A percentile compares a stretch with the other conserved stretches of the same genome.
These are phyloP conservation scores for Debaryomycetaceae sp. DNA, from an alignment of 1,139 yeast genomes.

Conservation along the genomic window DNA sequence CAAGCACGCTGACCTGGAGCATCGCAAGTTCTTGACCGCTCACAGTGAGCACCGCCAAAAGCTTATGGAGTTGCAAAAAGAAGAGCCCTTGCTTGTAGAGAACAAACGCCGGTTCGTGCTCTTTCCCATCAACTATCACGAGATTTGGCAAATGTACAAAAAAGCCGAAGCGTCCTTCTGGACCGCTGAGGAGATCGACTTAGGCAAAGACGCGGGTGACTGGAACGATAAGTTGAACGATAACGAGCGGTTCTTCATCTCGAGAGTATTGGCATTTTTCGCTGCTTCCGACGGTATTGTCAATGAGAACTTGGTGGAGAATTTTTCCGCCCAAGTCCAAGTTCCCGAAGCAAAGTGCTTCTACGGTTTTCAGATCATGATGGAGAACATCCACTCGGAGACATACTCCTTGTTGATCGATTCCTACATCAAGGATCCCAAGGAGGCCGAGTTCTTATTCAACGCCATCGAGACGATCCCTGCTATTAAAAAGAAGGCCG, in stretches of 20 bases:
- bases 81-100: constrained; percentile 82
- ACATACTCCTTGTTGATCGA: constrained; percentile 92
- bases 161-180: constrained; percentile 99
- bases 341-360: constrained; percentile 97
- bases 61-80: constrained; percentile 66
- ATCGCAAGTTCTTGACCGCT: constrained; percentile 42
- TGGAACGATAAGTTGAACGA: constrained; percentile 81
- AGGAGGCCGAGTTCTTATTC: constrained; percentile 78
- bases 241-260: constrained; percentile 82
- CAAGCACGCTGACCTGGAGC: constrained; percentile 18
- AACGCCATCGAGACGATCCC: constrained; percentile 93
- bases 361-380: constrained; percentile 98
- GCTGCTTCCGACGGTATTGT: constrained; percentile 98
- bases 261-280: constrained; percentile 92
- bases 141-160: constrained; percentile 98
- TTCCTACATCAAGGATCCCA: constrained; percentile 89
- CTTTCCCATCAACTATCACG: constrained; percentile 96
- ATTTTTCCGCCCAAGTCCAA: constrained; percentile 95
- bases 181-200: constrained; percentile 99
- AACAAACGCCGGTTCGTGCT: constrained; percentile 86
- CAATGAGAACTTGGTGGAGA: constrained; percentile 92
- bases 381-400: constrained; percentile 98
- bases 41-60: constrained; percentile 63
- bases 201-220: constrained; percentile 81
- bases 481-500: constrained; percentile 90